Base-by-base conservation (phyloP, 495 filamentous ascomycete species). In the Penicillium verhagenii region DNA sequence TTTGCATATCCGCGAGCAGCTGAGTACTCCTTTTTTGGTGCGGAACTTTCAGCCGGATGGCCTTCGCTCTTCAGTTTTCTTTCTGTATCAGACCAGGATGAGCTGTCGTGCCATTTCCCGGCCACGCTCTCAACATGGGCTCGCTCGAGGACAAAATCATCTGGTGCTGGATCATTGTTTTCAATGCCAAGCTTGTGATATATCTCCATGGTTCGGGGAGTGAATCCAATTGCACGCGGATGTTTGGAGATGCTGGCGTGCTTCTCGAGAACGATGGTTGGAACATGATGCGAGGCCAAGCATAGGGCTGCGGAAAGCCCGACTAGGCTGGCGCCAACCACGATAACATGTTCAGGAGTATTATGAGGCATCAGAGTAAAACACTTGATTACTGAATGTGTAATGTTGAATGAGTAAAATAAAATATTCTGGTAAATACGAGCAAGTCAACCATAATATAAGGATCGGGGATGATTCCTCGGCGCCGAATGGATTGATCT, bases 141-240 rank as follows among this genome's bases (percentile, higher is more conserved):
- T 7, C 70, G 53, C 47, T 55, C 42, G 42, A 70, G 57, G 54
- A 38, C 38, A 42, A 68, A 64, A 47, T 66, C 49, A 24, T 57
- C 51, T 1, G 61, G 57, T 0, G 60, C 60, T 0, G 66, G 65
- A 11, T 71, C 59, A 9, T 53, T 39, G 18, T 66, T 62, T 7
- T 65, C 66, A 9, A 74, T 55, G 2, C 61, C 66, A 7, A 72
- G 46, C 10, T 31, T 29, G 4, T 63, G 63, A 44, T 57, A 73
- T 2, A 72, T 64, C 33, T 75, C 72, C 61, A 73, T 69, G 3
- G 65, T 72, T 16, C 72, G 65, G 3, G 67, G 42, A 0, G 63
- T 72, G 33, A 72, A 64, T 7, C 69, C 67, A 16, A 70, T 63
- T 10, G 69, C 69, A 11, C 67, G 65, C 2, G 72, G 72, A 26